phyloP scores from a whole-genome alignment of 495 filamentous ascomycete species.

The Aspergillus heteromorphus region DNA sequence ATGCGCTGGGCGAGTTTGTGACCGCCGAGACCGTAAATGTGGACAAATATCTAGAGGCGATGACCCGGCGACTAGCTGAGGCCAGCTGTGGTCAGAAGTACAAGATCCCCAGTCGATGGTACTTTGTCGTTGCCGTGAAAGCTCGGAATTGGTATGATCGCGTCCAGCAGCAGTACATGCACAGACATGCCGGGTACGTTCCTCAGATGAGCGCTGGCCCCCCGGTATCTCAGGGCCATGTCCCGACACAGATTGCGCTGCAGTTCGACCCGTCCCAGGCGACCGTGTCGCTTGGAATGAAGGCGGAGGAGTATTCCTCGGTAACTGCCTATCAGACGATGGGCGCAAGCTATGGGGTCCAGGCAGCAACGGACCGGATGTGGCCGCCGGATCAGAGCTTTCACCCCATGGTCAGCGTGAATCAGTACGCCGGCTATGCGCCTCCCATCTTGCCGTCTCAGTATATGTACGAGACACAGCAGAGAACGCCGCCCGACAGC shows the following conservation, averaged over 20 bases:
- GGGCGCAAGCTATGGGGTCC: constrained; percentile 16
- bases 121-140: constrained; percentile 30
- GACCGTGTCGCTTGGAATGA: constrained; percentile 13
- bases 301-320: constrained; percentile 11
- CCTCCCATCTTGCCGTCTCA: constrained; percentile 15
- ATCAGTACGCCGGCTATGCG: constrained; percentile 10
- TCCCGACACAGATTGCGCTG: constrained; percentile 2
- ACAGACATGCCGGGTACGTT: constrained; percentile 4
- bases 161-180: constrained; percentile 23
- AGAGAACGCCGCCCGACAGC: constrained; percentile 12
- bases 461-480: constrained; percentile 23
- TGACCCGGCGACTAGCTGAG: constrained; percentile 33
- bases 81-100: constrained; percentile 36
- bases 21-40: constrained; percentile 38
- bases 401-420: not conserved
- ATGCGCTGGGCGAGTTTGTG: constrained; percentile 40
- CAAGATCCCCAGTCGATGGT: constrained; percentile 35
- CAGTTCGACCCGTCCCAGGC: constrained; percentile 9
- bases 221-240: constrained; percentile 5
- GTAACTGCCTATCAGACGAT: constrained; percentile 22
- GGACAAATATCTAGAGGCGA: constrained; percentile 38
- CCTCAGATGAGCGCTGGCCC: not conserved
- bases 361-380: not conserved
- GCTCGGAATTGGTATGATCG: constrained; percentile 34
- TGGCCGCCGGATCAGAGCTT: constrained; percentile 11